phyloP scores from a whole-genome alignment of 345 rosid species.

The Crucihimalaya himalaica region DNA sequence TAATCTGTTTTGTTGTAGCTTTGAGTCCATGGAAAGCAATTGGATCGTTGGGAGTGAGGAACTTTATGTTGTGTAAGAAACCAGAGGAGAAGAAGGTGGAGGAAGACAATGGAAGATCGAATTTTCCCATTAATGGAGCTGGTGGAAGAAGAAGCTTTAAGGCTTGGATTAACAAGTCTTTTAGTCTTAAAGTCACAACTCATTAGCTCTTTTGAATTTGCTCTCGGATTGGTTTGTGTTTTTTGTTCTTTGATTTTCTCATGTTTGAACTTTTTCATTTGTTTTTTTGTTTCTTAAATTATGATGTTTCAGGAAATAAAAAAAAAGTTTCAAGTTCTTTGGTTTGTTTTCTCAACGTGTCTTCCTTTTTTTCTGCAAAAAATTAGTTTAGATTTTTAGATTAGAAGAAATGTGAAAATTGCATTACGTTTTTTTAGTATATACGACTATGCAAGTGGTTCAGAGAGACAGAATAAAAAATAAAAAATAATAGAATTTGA shows the following conservation, averaged over 20 bases:
- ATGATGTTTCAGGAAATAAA: constrained; percentile 5
- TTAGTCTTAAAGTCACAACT: constrained; percentile 52
- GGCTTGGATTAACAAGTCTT: constrained; percentile 74
- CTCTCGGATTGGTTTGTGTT: constrained; percentile 14
- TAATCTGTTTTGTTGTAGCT: constrained; percentile 37
- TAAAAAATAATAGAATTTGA: neutral
- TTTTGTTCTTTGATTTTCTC: constrained; percentile 5
- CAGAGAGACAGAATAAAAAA: neutral
- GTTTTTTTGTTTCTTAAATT: neutral
- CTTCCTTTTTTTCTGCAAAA: neutral
- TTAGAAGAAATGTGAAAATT: constrained; percentile 38
- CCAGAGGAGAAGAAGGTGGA: constrained; percentile 45
- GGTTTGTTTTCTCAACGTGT: neutral
- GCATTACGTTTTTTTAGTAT: constrained; percentile 10
- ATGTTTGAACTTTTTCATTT: constrained; percentile 9
- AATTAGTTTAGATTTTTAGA: neutral
- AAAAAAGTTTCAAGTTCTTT: constrained; percentile 22
- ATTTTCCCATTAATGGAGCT: constrained; percentile 30
- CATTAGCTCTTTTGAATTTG: constrained; percentile 29
- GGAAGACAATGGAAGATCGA: constrained; percentile 44
- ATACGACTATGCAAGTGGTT: neutral
- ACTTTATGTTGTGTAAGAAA: constrained; percentile 82
- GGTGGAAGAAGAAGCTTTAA: constrained; percentile 55
- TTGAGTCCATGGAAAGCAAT: constrained; percentile 61
- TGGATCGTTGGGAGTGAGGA: constrained; percentile 63